Evolutionary conservation across 768 basidiomycete genomes (phyloP).

Genomic region (Tricholoma hemisulphureum): DNA sequence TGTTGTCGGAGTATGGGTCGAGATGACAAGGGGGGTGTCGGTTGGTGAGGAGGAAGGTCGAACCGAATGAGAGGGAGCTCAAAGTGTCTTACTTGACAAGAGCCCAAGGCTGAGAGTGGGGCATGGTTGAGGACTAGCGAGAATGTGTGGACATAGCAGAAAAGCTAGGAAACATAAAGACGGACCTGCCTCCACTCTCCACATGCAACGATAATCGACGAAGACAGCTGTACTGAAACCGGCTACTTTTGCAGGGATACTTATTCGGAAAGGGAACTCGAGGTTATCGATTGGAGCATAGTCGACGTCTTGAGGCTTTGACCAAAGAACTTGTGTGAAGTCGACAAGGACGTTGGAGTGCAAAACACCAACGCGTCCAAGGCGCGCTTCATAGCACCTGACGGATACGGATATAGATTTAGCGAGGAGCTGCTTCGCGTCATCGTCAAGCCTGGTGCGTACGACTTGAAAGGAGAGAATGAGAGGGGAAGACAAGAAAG

Average conservation of each 20-base stretch:
- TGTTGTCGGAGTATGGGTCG: slow-evolving; percentile 38
- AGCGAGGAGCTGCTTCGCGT: slow-evolving; percentile 64
- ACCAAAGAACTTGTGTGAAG: slow-evolving; percentile 65
- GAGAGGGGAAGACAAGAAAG: slow-evolving; percentile 8
- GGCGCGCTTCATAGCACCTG: slow-evolving; percentile 78
- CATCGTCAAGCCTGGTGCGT: slow-evolving; percentile 66
- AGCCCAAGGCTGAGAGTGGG: slow-evolving; percentile 64
- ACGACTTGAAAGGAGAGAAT: slow-evolving; percentile 47
- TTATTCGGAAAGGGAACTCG: slow-evolving; percentile 71
- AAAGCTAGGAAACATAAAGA: slow-evolving; percentile 16
- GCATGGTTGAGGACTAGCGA: slow-evolving; percentile 63
- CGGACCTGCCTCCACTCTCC: slow-evolving; percentile 82
- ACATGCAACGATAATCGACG: slow-evolving; percentile 76
- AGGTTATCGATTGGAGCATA: slow-evolving; percentile 61
- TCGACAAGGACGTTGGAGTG: slow-evolving; percentile 71
- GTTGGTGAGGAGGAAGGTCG: slow-evolving; percentile 49
- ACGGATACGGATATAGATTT: slow-evolving; percentile 71
- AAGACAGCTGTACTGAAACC: slow-evolving; percentile 72
- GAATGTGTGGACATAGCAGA: background rate
- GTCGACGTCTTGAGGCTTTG: slow-evolving; percentile 54
- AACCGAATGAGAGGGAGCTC: slow-evolving; percentile 74
- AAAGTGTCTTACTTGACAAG: slow-evolving; percentile 64
- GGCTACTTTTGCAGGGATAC: slow-evolving; percentile 57
- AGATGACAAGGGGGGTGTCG: slow-evolving; percentile 34
- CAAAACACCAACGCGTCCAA: slow-evolving; percentile 54